A percentile compares a stretch with the other conserved stretches of the same genome.
phyloP scores from a whole-genome alignment of 768 basidiomycete species.

The Pleurotus ostreatus region DNA sequence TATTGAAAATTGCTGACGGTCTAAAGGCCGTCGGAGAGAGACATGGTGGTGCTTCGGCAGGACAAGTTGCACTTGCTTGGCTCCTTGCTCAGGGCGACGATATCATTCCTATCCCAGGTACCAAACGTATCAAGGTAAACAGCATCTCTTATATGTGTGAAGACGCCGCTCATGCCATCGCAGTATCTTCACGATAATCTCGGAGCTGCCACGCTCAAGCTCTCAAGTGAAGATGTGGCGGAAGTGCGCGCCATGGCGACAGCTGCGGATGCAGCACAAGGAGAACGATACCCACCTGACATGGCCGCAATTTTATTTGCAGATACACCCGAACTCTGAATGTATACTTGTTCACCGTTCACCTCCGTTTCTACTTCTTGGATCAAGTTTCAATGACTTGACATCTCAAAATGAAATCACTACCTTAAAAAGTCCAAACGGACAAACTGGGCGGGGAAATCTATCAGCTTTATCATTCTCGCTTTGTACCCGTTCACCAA shows the following conservation, averaged over 20 bases:
- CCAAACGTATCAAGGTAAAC: slow-evolving; percentile 32
- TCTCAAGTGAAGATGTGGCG: slow-evolving; percentile 32
- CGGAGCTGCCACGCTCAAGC: slow-evolving; percentile 25
- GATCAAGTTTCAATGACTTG: too few species aligned
- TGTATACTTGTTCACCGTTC: too few species aligned
- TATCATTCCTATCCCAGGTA: slow-evolving; percentile 46
- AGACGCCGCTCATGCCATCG: slow-evolving; percentile 7
- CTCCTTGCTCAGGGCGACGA: slow-evolving; percentile 43
- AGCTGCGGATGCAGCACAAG: slow-evolving; percentile 23
- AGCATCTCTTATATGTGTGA: not conserved
- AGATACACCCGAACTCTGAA: slow-evolving; percentile 25
- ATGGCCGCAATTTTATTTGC: slow-evolving; percentile 23
- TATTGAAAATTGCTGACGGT: slow-evolving; percentile 37
- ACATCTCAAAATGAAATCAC: too few species aligned
- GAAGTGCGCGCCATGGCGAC: slow-evolving; percentile 32
- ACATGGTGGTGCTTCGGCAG: slow-evolving; percentile 34
- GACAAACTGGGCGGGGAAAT: too few species aligned
- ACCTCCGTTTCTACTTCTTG: too few species aligned
- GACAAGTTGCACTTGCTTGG: slow-evolving; percentile 50
- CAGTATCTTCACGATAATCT: slow-evolving; percentile 44
- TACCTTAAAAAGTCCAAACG: too few species aligned
- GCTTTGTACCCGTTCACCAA: too few species aligned
- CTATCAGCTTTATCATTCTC: too few species aligned
- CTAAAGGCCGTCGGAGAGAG: slow-evolving; percentile 29
- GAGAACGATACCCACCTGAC: slow-evolving; percentile 28